A percentile compares a stretch with the other conserved stretches of the same genome.
Conservation (phyloP, 352 stramenopile species). For the Pythium rhizo-oryzae region DNA sequence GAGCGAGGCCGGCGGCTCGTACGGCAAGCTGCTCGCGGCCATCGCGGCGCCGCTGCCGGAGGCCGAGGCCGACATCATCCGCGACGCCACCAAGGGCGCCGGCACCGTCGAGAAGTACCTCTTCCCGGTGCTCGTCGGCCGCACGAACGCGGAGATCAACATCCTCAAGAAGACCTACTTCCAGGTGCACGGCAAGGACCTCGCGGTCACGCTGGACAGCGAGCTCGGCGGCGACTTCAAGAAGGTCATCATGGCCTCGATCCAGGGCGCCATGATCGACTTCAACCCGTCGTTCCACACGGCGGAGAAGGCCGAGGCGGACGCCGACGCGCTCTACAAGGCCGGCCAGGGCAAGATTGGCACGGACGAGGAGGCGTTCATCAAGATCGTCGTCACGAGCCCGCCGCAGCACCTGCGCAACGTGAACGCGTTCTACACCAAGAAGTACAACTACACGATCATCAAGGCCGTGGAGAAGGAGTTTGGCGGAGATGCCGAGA, state of each 20-base stretch:
- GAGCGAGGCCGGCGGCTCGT: conserved; percentile 65
- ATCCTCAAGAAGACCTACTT: conserved; percentile 87
- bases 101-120: conserved; percentile 78
- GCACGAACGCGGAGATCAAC: conserved; percentile 70
- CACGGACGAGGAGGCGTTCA: conserved; percentile 70
- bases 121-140: conserved; percentile 63
- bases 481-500: conserved; percentile 56
- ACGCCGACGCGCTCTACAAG: conserved; percentile 70
- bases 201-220: conserved; percentile 55
- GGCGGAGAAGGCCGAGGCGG: conserved; percentile 49
- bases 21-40: conserved; percentile 62
- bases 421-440: conserved; percentile 55
- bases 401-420: conserved; percentile 61
- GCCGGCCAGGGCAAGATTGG: conserved; percentile 68
- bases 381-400: conserved; percentile 52
- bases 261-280: conserved; percentile 55
- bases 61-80: conserved; percentile 64
- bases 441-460: conserved; percentile 71
- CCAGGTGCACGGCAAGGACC: conserved; percentile 58
- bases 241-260: conserved; percentile 69
- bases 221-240: conserved; percentile 76
- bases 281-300: conserved; percentile 69
- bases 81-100: conserved; percentile 61
- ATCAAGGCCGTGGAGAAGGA: conserved; percentile 70
- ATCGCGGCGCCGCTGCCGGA: conserved; percentile 60